Conservation (phyloP, 2,329 filamentous ascomycete genomes). For the Cytospora piceicola region DNA sequence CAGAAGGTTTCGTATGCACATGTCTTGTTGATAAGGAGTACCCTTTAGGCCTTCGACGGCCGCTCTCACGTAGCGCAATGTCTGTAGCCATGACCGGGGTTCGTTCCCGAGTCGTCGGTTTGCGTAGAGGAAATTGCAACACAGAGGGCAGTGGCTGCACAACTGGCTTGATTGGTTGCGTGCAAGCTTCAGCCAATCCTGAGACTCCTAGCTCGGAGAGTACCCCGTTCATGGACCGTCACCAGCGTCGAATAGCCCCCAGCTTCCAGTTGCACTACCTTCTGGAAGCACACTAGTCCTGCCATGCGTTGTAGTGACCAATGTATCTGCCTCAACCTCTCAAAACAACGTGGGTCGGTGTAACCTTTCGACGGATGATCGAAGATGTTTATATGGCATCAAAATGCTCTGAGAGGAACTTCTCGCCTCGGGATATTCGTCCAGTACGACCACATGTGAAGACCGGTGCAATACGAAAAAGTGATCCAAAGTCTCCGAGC, state of each 20-base stretch:
- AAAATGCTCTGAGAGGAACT: neutral
- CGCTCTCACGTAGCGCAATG: too few species aligned
- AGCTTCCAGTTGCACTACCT: neutral
- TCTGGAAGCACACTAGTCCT: neutral
- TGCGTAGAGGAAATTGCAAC: too few species aligned
- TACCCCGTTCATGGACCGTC: neutral
- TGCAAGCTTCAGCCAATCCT: neutral
- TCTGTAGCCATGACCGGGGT: too few species aligned
- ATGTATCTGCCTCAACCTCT: neutral
- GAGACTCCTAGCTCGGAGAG: neutral
- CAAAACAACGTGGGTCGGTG: neutral
- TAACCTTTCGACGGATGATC: neutral
- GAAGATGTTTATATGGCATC: neutral
- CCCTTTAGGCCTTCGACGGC: too few species aligned
- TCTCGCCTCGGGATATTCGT: neutral
- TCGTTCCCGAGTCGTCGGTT: too few species aligned
- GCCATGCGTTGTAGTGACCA: neutral
- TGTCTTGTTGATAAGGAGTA: too few species aligned
- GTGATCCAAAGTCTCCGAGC: constrained; percentile 1
- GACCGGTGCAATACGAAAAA: neutral
- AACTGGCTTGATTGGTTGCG: neutral
- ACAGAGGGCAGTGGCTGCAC: neutral
- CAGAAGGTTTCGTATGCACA: too few species aligned
- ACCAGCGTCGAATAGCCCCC: neutral
- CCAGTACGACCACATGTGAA: neutral